Conservation (phyloP, 2,329 filamentous ascomycete species). For the Diaporthe citri region DNA sequence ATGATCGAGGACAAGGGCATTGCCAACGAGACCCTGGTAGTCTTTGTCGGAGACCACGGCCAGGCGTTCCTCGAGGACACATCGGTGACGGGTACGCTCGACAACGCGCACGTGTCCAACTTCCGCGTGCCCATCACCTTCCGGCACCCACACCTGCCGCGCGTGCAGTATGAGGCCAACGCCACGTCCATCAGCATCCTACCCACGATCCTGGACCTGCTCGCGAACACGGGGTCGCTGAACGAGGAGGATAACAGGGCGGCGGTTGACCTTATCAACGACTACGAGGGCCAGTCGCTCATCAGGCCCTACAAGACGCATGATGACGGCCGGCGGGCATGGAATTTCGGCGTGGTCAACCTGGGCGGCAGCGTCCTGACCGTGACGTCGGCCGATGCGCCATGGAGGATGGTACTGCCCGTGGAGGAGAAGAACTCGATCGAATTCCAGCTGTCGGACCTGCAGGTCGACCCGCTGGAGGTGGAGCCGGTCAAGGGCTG, state of each 20-base stretch:
- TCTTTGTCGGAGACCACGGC: slow-evolving; percentile 59
- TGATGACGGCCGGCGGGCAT: slow-evolving; percentile 49
- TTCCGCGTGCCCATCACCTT: slow-evolving; percentile 58
- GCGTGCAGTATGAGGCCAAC: slow-evolving; percentile 54
- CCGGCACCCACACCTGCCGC: slow-evolving; percentile 57
- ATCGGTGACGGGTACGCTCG: slow-evolving; percentile 53
- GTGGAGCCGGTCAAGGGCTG: slow-evolving; percentile 23
- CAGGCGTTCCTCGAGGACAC: slow-evolving; percentile 57
- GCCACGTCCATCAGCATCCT: slow-evolving; percentile 57
- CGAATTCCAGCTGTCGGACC: slow-evolving; percentile 42
- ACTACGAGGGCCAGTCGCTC: slow-evolving; percentile 62
- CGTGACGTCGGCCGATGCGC: slow-evolving; percentile 41
- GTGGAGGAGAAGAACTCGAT: slow-evolving; percentile 39
- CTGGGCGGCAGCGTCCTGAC: slow-evolving; percentile 43
- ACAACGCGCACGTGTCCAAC: slow-evolving; percentile 58
- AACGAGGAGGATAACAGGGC: slow-evolving; percentile 48
- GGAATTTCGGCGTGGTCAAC: slow-evolving; percentile 69
- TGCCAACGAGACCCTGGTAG: slow-evolving; percentile 58
- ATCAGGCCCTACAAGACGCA: slow-evolving; percentile 54
- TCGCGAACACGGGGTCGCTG: slow-evolving; percentile 55
- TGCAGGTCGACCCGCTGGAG: slow-evolving; percentile 25
- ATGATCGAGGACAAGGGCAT: slow-evolving; percentile 58
- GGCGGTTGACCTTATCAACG: slow-evolving; percentile 54
- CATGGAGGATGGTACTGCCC: slow-evolving; percentile 42
- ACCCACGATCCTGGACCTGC: slow-evolving; percentile 59